Evolutionary conservation across 768 basidiomycete species (phyloP).

Genomic region (Artomyces pyxidatus): DNA sequence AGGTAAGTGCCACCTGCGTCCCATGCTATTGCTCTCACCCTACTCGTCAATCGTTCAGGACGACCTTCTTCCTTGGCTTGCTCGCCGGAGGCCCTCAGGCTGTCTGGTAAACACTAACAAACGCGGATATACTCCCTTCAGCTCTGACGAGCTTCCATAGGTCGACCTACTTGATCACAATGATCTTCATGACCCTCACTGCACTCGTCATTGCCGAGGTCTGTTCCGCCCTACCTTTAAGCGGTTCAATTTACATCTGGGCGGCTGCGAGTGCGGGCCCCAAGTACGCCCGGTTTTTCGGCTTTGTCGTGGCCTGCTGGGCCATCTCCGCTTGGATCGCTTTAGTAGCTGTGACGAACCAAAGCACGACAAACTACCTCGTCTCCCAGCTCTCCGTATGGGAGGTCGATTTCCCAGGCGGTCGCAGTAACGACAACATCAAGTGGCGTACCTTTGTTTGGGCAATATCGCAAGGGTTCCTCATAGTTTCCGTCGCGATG

Average conservation of each 20-base stretch:
- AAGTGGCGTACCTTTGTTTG: slow-evolving; percentile 84
- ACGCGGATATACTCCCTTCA: no score
- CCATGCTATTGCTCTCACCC: background rate
- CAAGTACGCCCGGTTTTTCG: slow-evolving; percentile 78
- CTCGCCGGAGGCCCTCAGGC: slow-evolving; percentile 87
- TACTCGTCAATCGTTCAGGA: no score
- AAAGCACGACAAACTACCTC: slow-evolving; percentile 85
- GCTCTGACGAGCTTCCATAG: slow-evolving; percentile 33
- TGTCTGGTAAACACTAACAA: slow-evolving; percentile 55
- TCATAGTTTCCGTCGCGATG: slow-evolving; percentile 65
- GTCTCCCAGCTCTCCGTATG: slow-evolving; percentile 80
- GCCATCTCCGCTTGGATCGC: slow-evolving; percentile 92
- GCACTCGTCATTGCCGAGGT: slow-evolving; percentile 84
- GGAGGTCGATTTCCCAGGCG: slow-evolving; percentile 79
- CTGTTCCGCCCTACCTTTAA: slow-evolving; percentile 78
- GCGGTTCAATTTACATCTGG: slow-evolving; percentile 93
- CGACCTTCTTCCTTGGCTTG: slow-evolving; percentile 6
- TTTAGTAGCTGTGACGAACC: slow-evolving; percentile 80
- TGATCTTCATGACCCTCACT: slow-evolving; percentile 82
- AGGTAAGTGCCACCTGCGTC: slow-evolving; percentile 40
- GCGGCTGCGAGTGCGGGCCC: slow-evolving; percentile 88
- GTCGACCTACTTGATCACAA: slow-evolving; percentile 77
- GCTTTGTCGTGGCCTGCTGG: slow-evolving; percentile 92
- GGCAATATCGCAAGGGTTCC: slow-evolving; percentile 67
- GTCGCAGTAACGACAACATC: slow-evolving; percentile 56